Evolutionary conservation across 495 filamentous ascomycete species (phyloP).

Genomic region (Apiosordaria backusii): DNA sequence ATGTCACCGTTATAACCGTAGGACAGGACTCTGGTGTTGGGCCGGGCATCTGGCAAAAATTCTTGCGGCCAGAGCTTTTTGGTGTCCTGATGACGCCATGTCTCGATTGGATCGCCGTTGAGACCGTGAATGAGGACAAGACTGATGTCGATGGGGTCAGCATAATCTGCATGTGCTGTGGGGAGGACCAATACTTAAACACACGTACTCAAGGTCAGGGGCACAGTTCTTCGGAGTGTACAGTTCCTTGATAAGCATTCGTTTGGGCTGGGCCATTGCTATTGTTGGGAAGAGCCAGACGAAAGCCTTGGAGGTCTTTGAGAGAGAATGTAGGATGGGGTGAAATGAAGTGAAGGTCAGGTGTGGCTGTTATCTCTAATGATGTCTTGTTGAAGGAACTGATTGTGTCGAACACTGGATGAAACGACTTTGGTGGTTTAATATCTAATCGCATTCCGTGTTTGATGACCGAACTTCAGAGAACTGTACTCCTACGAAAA

Average conservation of each 20-base stretch:
- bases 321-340: no score
- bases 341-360: no score
- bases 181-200: background rate
- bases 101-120: conserved; percentile 9
- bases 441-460: no score
- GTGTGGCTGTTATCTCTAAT: no score
- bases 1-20: conserved; percentile 21
- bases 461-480: no score
- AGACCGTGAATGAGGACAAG: conserved; percentile 16
- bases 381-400: no score
- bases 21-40: conserved; percentile 15
- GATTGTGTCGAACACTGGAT: no score
- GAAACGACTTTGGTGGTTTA: no score
- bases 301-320: no score
- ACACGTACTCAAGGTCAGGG: background rate
- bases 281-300: no score
- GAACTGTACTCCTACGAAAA: no score
- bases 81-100: conserved; percentile 3
- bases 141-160: background rate
- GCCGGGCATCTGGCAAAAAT: conserved; percentile 4
- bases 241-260: background rate
- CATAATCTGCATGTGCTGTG: background rate
- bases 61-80: conserved; percentile 10
- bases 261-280: background rate
- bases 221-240: background rate